These are phyloP conservation scores for Rhinocladiella mackenziei DNA, from an alignment of 2,329 filamentous ascomycete genomes.

Conservation along the genomic window DNA sequence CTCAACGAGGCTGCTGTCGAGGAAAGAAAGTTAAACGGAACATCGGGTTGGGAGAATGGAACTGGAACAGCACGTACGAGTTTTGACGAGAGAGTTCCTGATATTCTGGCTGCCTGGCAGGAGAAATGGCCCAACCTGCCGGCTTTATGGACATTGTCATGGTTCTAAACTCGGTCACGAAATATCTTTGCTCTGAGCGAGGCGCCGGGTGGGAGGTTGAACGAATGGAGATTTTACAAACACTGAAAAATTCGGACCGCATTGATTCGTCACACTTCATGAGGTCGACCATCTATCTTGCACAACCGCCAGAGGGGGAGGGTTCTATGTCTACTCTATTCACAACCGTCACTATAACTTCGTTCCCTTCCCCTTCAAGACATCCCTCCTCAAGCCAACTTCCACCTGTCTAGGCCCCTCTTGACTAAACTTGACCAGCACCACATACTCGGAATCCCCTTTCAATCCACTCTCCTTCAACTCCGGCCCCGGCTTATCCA, in stretches of 20 bases:
- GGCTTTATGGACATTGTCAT: conserved; percentile 88
- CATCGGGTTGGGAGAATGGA: conserved; percentile 65
- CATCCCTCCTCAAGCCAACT: conserved; percentile 48
- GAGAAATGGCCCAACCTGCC: conserved; percentile 89
- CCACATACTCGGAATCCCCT: conserved; percentile 53
- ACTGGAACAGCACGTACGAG: conserved; percentile 63
- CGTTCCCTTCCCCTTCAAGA: conserved; percentile 38
- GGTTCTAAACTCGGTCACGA: conserved; percentile 60
- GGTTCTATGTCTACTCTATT: not conserved
- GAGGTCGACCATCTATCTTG: not conserved
- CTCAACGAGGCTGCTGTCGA: conserved; percentile 76
- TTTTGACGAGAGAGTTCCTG: conserved; percentile 91
- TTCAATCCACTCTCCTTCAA: conserved; percentile 46
- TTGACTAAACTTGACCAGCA: conserved; percentile 54
- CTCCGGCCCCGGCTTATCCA: conserved; percentile 55
- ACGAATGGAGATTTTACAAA: not conserved
- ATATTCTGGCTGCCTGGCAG: conserved; percentile 89
- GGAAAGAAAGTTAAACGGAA: conserved; percentile 65
- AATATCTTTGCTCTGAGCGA: conserved; percentile 16
- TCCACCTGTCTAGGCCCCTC: conserved; percentile 55
- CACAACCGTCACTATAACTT: conserved; percentile 9
- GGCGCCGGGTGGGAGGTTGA: conserved; percentile 18
- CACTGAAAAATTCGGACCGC: not conserved
- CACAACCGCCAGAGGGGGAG: not conserved
- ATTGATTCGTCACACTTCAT: no score